A percentile compares a stretch with the other conserved stretches of the same genome.
phyloP scores from a whole-genome alignment of 2,329 filamentous ascomycete genomes.

The Colletotrichum plurivorum region DNA sequence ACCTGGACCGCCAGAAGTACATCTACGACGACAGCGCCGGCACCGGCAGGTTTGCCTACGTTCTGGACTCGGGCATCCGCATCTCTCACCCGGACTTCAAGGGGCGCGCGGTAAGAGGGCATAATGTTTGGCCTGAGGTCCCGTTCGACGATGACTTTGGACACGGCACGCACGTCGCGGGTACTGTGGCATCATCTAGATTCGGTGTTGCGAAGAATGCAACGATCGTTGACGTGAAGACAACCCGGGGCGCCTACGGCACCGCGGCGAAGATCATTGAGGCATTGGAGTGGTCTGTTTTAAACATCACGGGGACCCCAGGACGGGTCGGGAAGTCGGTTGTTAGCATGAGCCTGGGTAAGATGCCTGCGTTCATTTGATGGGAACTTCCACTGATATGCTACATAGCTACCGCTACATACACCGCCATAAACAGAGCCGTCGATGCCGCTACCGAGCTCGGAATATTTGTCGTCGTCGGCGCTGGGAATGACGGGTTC shows the following conservation, averaged over 20 bases:
- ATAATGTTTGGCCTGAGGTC: constrained; percentile 51
- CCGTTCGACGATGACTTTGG: constrained; percentile 54
- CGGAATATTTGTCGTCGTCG: constrained; percentile 68
- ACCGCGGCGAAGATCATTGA: constrained; percentile 4
- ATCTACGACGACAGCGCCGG: constrained; percentile 59
- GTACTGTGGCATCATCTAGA: constrained; percentile 47
- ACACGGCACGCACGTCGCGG: constrained; percentile 63
- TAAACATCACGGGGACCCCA: constrained; percentile 9
- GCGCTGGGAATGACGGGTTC: constrained; percentile 63
- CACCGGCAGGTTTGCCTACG: constrained; percentile 60
- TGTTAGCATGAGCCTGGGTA: no score
- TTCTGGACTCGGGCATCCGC: constrained; percentile 69
- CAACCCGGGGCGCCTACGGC: not conserved
- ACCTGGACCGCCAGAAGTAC: constrained; percentile 45
- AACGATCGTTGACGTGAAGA: constrained; percentile 40
- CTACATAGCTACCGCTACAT: not conserved
- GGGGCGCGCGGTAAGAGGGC: constrained; percentile 55
- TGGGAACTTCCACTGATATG: no score
- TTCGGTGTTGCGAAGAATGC: no score
- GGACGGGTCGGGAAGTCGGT: not conserved
- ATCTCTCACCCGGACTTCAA: constrained; percentile 60
- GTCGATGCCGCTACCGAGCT: constrained; percentile 52
- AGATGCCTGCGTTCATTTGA: no score
- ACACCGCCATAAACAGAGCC: constrained; percentile 1
- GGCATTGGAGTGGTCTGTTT: not conserved